phyloP scores from a whole-genome alignment of 129 eudicot species.

The Chrysanthemum makinoi region DNA sequence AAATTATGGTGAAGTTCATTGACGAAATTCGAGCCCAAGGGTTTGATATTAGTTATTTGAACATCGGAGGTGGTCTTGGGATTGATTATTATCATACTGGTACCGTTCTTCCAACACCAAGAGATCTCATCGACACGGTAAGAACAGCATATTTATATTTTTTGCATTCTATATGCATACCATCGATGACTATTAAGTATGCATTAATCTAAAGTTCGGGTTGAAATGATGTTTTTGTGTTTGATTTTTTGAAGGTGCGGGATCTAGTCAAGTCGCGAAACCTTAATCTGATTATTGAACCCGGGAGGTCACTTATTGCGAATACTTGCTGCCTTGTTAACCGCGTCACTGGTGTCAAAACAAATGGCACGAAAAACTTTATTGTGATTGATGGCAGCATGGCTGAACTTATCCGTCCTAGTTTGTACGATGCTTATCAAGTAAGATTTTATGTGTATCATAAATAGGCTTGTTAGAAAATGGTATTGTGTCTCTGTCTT shows the following conservation, averaged over 20 bases:
- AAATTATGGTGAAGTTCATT: conserved; percentile 78
- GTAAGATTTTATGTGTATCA: conserved; percentile 29
- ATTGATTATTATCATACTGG: conserved; percentile 89
- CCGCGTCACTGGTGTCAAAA: conserved; percentile 89
- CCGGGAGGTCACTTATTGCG: conserved; percentile 78
- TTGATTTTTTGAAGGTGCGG: conserved; percentile 58
- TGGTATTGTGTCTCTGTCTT: not conserved
- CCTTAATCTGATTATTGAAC: conserved; percentile 90
- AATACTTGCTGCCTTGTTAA: conserved; percentile 94
- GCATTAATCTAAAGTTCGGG: not conserved
- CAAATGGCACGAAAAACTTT: conserved; percentile 74
- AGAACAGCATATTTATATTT: conserved; percentile 17
- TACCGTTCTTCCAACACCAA: conserved; percentile 84
- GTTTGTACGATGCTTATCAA: conserved; percentile 87
- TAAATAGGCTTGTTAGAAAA: no score
- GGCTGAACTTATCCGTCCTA: conserved; percentile 95
- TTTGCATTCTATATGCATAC: no score
- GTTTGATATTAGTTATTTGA: conserved; percentile 79
- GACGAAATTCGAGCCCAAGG: conserved; percentile 88
- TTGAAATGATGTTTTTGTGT: conserved; percentile 1
- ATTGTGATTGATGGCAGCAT: conserved; percentile 89
- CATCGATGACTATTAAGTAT: not conserved
- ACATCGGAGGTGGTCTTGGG: conserved; percentile 95
- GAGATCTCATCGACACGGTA: conserved; percentile 81
- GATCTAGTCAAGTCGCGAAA: conserved; percentile 73